Base-by-base conservation (phyloP, 805 yeast genomes). In the Spathaspora arborariae region DNA sequence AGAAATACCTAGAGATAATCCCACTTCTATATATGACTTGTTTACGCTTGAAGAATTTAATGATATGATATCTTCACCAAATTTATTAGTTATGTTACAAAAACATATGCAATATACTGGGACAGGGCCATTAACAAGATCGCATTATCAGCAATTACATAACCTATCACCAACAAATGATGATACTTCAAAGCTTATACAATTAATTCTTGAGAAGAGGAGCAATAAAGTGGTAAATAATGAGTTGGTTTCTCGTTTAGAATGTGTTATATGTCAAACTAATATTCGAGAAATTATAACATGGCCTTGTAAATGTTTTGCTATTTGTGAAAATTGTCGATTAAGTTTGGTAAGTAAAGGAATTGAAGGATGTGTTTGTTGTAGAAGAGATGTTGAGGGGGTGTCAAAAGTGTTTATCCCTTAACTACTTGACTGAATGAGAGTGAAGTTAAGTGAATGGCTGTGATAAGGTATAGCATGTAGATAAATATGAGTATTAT, bases 241-340 rank as follows among this genome's bases (percentile, higher is more conserved):
- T 16, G 26, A 11, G 4, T 19, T 9, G 13, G 44, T 44, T 45
- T 55, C 65, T 2, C 61, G 70, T 19, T 53, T 79, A 5, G 69
- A 71, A 5, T 90, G 97, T 65, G 96, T 88, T 5, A 84, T 91
- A 2, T 91, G 97, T 61, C 92, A 85, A 54, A 73, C 76, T 4
- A 80, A 84, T 48, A 78, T 81, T 4, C 74, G 97, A 53, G 86
- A 84, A 47, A 79, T 91, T 37, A 82, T 91, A 7, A 70, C 92
- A 2, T 91, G 97, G 97, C 97, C 97, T 0, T 91, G 97, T 60
- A 79, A 81, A 55, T 91, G 97, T 63, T 79, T 91, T 46, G 90
- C 96, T 0, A 72, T 91, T 4, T 91, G 97, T 63, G 96, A 90
- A 52, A 76, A 79, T 20, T 91, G 97, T 59, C 75, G 97, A 15